Evolutionary conservation across 78 protist species (phyloP).

Genomic region (Dictyostelium intermedium): DNA sequence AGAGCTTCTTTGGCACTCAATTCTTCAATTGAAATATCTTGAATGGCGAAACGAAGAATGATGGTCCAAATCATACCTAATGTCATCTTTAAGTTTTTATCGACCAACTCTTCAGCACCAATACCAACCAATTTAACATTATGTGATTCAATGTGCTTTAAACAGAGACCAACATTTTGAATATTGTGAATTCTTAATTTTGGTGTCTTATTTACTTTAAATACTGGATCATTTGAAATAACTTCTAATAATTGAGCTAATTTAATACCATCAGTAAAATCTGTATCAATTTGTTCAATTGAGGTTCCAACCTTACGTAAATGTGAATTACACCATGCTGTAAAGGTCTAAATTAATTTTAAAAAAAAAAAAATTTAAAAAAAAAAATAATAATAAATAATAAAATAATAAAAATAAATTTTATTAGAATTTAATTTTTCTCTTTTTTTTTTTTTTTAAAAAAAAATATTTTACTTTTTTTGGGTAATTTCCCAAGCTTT

Average conservation of each 20-base stretch:
- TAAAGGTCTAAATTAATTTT: conserved; percentile 54
- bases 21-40: conserved; percentile 85
- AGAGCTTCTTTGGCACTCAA: conserved; percentile 86
- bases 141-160: conserved; percentile 79
- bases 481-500: conserved; percentile 72
- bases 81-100: conserved; percentile 84
- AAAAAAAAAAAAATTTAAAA: not conserved
- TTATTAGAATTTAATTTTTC: not conserved
- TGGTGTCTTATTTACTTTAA: conserved; percentile 76
- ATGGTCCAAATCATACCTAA: conserved; percentile 88
- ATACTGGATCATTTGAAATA: conserved; percentile 75
- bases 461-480: conserved; percentile 35
- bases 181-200: conserved; percentile 77
- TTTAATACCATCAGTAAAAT: conserved; percentile 76
- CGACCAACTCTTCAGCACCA: conserved; percentile 77
- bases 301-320: conserved; percentile 67
- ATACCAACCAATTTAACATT: conserved; percentile 74
- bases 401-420: not conserved
- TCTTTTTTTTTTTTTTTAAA: not conserved
- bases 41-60: conserved; percentile 85
- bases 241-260: conserved; percentile 74
- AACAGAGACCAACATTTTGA: conserved; percentile 79
- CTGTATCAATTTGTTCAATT: conserved; percentile 49
- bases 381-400: not conserved
- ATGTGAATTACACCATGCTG: conserved; percentile 84